Evolutionary conservation across 345 rosid species (phyloP), one percentile per base, ranked within the genome.

Genomic region (Syzygium oleosum): DNA sequence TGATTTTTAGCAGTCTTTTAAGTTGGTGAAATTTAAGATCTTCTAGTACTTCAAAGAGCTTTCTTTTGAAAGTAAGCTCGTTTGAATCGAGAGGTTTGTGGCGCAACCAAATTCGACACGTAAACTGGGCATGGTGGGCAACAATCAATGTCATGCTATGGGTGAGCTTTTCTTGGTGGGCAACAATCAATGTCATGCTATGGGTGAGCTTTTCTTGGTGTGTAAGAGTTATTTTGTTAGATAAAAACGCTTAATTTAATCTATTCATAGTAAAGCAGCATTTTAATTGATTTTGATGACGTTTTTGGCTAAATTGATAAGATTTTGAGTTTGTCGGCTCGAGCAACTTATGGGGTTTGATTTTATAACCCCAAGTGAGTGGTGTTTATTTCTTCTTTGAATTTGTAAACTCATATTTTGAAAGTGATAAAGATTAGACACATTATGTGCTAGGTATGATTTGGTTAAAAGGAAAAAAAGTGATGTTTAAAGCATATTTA

Each of bases 1-100:
- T 12, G 65, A 12, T 58, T 25, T 58, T 58, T 6, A 0, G 29
- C 7, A 0, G 0, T 58, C 65, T 58, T 25, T 58, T 0, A 0
- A 58, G 65, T 25, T 11, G 12, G 14, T 0, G 0, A 23, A 58
- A 11, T 58, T 58, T 55, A 27, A 25, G 29, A 58, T 58, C 7
- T n/a, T 58, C 25, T 58, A 58, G 2, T 25, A 58, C 29, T 58
- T 58, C 12, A n/a, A 58, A 25, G 7, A 58, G 27, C 27, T 13
- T 25, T 5, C 5, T 23, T 58, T 58, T 0, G 14, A 58, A 5
- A 58, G 12, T 58, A 25, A 58, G 29, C 12, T 25, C 0, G 0
- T 25, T 58, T 25, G 7, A 25, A 58, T 58, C 0, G 3, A 11
- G 15, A 25, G 65, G 23, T n/a, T 58, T 25, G 65, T 58, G 0